phyloP scores from a whole-genome alignment of 2,329 filamentous ascomycete species.

The Periconia sp. region DNA sequence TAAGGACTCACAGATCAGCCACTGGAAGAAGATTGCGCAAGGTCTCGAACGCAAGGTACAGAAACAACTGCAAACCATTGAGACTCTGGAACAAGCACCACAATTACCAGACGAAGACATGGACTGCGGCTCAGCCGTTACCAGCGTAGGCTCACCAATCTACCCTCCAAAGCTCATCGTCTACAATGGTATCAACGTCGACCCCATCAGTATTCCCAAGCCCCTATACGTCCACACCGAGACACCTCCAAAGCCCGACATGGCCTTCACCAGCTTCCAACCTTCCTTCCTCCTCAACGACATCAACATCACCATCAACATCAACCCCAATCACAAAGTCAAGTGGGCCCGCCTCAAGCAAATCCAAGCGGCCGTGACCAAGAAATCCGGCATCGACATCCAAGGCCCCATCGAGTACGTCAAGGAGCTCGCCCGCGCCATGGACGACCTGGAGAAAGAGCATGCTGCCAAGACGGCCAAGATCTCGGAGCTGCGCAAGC shows the following conservation, averaged over 20 bases:
- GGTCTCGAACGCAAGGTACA: too few species aligned
- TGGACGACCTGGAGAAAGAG: slow-evolving; percentile 7
- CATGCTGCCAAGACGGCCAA: slow-evolving; percentile 5
- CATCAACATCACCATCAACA: slow-evolving; percentile 16
- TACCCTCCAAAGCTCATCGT: too few species aligned
- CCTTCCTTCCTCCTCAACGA: background rate
- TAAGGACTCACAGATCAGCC: background rate
- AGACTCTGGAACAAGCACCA: too few species aligned
- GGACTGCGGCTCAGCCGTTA: too few species aligned
- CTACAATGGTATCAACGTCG: too few species aligned
- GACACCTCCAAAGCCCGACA: background rate
- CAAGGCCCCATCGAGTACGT: slow-evolving; percentile 12
- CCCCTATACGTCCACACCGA: too few species aligned
- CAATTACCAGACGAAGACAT: too few species aligned
- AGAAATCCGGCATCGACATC: slow-evolving; percentile 13
- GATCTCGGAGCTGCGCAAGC: background rate
- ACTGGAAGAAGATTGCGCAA: too few species aligned
- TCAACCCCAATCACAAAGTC: slow-evolving; percentile 7
- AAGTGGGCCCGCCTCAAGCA: slow-evolving; percentile 15
- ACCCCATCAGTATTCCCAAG: too few species aligned
- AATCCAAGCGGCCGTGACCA: slow-evolving; percentile 10
- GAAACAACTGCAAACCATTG: too few species aligned
- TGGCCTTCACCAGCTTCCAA: background rate
- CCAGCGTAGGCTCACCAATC: too few species aligned
- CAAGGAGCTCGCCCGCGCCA: slow-evolving; percentile 7